These are phyloP conservation scores for Fusarium succisae DNA, from an alignment of 2,329 filamentous ascomycete species.

Conservation along the genomic window DNA sequence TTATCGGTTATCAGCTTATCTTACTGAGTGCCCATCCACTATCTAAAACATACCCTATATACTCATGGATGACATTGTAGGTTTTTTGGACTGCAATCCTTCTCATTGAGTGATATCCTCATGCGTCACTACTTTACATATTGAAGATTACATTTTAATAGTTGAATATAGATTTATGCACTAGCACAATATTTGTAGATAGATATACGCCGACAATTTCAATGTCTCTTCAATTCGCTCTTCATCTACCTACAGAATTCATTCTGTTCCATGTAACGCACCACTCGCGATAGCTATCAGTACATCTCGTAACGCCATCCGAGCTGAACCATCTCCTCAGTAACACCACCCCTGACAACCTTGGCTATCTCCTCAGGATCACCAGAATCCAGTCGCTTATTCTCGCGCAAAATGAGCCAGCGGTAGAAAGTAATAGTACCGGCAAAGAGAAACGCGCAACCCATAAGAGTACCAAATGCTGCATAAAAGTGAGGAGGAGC, in stretches of 20 bases:
- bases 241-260: not conserved
- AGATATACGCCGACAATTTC: accelerated
- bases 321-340: slow-evolving; percentile 54
- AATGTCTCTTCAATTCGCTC: accelerated
- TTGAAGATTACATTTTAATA: too few species aligned
- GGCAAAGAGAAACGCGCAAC: slow-evolving; percentile 46
- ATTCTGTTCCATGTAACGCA: accelerated
- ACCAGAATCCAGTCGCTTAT: slow-evolving; percentile 50
- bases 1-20: not conserved
- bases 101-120: too few species aligned
- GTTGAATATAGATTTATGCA: too few species aligned
- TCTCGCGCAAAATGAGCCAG: slow-evolving; percentile 51
- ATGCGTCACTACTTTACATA: too few species aligned
- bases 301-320: slow-evolving; percentile 57
- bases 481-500: slow-evolving; percentile 51
- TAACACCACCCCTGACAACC: slow-evolving; percentile 53
- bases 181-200: too few species aligned
- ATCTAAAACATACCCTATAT: not conserved
- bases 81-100: too few species aligned
- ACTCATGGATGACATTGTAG: not conserved
- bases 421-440: slow-evolving; percentile 50
- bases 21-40: not conserved
- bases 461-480: slow-evolving; percentile 52
- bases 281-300: slow-evolving; percentile 24
- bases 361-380: slow-evolving; percentile 49